phyloP scores from a whole-genome alignment of 1,284 basidiomycete genomes.

The Pascua sp. region DNA sequence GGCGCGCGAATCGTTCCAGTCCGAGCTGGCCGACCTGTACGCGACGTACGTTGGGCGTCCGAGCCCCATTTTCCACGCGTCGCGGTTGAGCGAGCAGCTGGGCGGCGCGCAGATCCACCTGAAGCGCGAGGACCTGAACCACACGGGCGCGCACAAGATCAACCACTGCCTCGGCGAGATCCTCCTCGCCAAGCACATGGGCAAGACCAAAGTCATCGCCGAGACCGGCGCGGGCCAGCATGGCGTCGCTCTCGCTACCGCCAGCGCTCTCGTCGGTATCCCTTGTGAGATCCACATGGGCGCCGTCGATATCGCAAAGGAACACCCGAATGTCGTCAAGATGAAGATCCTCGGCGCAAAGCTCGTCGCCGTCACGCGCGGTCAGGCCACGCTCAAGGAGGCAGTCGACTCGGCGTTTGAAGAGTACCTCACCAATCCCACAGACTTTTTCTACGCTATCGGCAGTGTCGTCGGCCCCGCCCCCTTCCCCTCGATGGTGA shows the following conservation, averaged over 20 bases:
- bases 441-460: constrained; percentile 93
- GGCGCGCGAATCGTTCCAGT: constrained; percentile 19
- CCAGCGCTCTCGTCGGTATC: constrained; percentile 92
- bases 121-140: constrained; percentile 69
- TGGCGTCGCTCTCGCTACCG: constrained; percentile 96
- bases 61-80: constrained; percentile 53
- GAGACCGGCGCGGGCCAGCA: constrained; percentile 99
- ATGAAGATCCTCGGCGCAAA: constrained; percentile 96
- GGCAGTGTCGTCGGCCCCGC: constrained; percentile 85
- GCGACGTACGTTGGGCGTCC: constrained; percentile 18
- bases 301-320: constrained; percentile 60
- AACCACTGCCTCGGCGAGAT: constrained; percentile 87
- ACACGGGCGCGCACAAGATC: constrained; percentile 89
- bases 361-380: constrained; percentile 91
- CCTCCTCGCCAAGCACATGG: constrained; percentile 82
- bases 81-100: constrained; percentile 67
- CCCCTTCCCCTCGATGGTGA: constrained; percentile 67
- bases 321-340: constrained; percentile 93
- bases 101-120: constrained; percentile 95
- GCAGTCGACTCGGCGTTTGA: constrained; percentile 58
- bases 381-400: constrained; percentile 93
- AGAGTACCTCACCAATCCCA: constrained; percentile 89
- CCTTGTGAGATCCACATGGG: constrained; percentile 99
- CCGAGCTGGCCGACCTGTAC: constrained; percentile 16
- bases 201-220: constrained; percentile 86